These are phyloP conservation scores for Cynanchum wilfordii DNA, from an alignment of 257 asterid genomes.

Conservation along the genomic window DNA sequence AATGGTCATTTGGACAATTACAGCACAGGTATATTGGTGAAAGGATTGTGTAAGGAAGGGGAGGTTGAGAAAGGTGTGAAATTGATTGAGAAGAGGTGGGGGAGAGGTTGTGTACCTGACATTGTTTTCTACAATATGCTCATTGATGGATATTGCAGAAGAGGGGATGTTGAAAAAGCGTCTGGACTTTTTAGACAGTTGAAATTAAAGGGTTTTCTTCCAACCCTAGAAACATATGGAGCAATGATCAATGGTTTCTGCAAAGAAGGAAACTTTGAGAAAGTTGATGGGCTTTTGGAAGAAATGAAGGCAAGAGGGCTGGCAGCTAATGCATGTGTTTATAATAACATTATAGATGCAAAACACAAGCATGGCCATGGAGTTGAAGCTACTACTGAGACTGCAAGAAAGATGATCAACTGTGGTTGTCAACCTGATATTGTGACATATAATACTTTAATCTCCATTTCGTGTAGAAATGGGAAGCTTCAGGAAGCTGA, in stretches of 20 bases:
- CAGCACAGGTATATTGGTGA: conserved; percentile 74
- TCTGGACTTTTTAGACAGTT: conserved; percentile 47
- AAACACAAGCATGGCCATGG: conserved; percentile 45
- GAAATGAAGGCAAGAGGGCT: conserved; percentile 67
- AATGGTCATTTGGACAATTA: conserved; percentile 49
- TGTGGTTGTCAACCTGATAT: conserved; percentile 51
- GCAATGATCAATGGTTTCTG: conserved; percentile 71
- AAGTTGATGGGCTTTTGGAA: conserved; percentile 45
- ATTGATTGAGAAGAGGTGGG: conserved; percentile 81
- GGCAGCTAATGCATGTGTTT: conserved; percentile 41
- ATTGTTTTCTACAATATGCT: conserved; percentile 70
- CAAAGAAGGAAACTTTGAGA: conserved; percentile 53
- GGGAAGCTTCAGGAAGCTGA: conserved; percentile 73
- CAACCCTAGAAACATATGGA: conserved; percentile 74
- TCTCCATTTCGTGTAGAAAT: conserved; percentile 55
- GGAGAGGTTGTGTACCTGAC: conserved; percentile 71
- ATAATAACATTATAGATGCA: conserved; percentile 63
- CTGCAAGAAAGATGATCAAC: conserved; percentile 46
- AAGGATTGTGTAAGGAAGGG: conserved; percentile 70
- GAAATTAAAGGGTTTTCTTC: conserved; percentile 71
- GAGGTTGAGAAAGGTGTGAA: conserved; percentile 62
- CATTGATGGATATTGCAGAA: conserved; percentile 79
- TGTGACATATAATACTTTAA: conserved; percentile 67
- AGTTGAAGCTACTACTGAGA: conserved; percentile 42
- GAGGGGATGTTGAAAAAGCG: conserved; percentile 56